Conservation (phyloP, 345 rosid species). For the Eutrema heterophyllum region DNA sequence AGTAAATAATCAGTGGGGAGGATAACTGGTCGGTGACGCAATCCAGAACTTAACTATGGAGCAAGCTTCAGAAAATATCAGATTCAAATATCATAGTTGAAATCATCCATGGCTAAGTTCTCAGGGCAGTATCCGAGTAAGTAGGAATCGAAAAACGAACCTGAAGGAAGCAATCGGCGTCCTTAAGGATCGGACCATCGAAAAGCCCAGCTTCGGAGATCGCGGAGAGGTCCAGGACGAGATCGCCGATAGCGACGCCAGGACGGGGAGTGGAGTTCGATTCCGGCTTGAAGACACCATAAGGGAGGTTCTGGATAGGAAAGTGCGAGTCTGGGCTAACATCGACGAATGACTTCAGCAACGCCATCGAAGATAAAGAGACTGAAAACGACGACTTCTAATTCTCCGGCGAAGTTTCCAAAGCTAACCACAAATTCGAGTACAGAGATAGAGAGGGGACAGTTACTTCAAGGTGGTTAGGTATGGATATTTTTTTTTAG, state of each 20-base stretch:
- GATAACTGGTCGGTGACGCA: neutral
- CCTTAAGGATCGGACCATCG: constrained; percentile 56
- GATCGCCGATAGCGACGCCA: constrained; percentile 82
- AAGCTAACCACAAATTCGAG: constrained; percentile 15
- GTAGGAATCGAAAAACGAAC: constrained; percentile 31
- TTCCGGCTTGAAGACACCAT: constrained; percentile 71
- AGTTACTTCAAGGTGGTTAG: constrained; percentile 18
- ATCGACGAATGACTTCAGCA: constrained; percentile 56
- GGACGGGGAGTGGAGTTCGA: constrained; percentile 54
- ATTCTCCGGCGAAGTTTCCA: constrained; percentile 14
- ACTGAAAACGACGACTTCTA: neutral
- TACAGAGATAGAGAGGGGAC: neutral
- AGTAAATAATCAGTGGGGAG: neutral
- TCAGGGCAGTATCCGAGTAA: neutral
- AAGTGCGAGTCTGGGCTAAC: constrained; percentile 70
- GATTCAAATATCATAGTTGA: neutral
- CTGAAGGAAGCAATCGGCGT: constrained; percentile 82
- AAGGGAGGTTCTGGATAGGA: constrained; percentile 95
- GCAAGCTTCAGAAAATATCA: neutral
- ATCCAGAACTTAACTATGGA: constrained; percentile 8
- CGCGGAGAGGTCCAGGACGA: constrained; percentile 68
- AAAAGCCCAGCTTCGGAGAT: constrained; percentile 75
- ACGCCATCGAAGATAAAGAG: constrained; percentile 42
- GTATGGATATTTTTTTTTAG: neutral
- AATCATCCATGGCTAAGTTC: neutral